phyloP scores from a whole-genome alignment of 768 basidiomycete species.

The Jaapia argillacea region DNA sequence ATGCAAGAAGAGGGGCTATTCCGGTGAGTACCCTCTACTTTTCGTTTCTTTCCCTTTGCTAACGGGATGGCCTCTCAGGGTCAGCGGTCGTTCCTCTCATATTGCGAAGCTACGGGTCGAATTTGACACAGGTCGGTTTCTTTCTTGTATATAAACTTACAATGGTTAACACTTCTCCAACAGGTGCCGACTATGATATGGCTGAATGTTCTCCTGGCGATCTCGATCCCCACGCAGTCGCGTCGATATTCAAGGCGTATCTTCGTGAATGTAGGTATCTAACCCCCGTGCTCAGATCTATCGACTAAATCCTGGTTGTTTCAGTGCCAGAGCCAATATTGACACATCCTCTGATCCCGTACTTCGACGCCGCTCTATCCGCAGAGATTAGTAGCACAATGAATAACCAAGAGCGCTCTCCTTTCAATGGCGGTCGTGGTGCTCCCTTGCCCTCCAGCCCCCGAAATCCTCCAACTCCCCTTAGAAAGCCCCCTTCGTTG shows the following conservation, averaged over 20 bases:
- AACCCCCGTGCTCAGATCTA: constrained; percentile 2
- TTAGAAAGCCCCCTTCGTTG: constrained; percentile 73
- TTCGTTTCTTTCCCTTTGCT: constrained; percentile 6
- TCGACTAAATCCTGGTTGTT: constrained; percentile 4
- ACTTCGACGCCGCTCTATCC: constrained; percentile 70
- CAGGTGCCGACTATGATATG: constrained; percentile 85
- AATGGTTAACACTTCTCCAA: constrained; percentile 6
- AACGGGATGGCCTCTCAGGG: constrained; percentile 29
- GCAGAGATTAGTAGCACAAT: constrained; percentile 26
- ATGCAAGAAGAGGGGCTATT: constrained; percentile 82
- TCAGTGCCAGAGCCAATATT: constrained; percentile 83
- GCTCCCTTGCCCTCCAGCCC: constrained; percentile 29
- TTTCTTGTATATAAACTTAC: neutral
- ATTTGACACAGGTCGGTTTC: constrained; percentile 65
- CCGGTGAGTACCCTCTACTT: constrained; percentile 37
- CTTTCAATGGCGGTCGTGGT: constrained; percentile 5
- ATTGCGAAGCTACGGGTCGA: constrained; percentile 63
- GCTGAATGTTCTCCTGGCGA: constrained; percentile 71
- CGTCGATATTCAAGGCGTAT: constrained; percentile 88
- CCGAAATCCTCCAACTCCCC: constrained; percentile 24
- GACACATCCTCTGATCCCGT: constrained; percentile 57
- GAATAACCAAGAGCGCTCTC: neutral
- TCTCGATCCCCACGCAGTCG: constrained; percentile 89
- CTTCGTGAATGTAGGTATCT: constrained; percentile 75
- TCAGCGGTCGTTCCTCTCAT: constrained; percentile 79